Conservation (phyloP, 2,329 filamentous ascomycete species). For the Nigrospora osmanthi region DNA sequence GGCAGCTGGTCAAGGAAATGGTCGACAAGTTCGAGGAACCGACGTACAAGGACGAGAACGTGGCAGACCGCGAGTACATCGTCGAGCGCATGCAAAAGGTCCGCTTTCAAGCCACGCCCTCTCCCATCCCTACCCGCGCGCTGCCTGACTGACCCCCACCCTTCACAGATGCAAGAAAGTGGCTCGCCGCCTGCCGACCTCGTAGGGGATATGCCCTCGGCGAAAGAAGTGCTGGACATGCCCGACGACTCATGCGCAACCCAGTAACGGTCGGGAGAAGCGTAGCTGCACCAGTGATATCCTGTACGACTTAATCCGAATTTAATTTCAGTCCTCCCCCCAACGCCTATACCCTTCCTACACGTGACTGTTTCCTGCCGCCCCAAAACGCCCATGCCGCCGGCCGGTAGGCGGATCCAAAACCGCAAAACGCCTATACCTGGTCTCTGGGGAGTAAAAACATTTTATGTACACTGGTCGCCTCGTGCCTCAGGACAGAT, state of each 20-base stretch:
- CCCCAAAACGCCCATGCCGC: too few species aligned
- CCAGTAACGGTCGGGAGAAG: constrained; percentile 35
- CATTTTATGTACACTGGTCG: too few species aligned
- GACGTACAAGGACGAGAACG: constrained; percentile 74
- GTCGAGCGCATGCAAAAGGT: constrained; percentile 98
- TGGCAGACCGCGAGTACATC: constrained; percentile 80
- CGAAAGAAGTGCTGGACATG: constrained; percentile 61
- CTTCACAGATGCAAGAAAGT: constrained; percentile 82
- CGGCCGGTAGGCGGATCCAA: too few species aligned
- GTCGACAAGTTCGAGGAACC: constrained; percentile 79
- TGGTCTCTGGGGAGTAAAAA: too few species aligned
- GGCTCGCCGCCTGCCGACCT: constrained; percentile 87
- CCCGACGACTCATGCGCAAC: constrained; percentile 56
- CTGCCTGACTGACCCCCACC: constrained; percentile 7
- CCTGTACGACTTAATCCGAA: too few species aligned
- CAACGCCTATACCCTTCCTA: too few species aligned
- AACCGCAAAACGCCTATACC: too few species aligned
- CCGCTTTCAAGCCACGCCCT: constrained; percentile 15
- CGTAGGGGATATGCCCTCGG: constrained; percentile 80
- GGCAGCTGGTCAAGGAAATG: constrained; percentile 74
- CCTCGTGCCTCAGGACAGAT: constrained; percentile 28
- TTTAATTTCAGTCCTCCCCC: too few species aligned
- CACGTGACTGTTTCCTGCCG: too few species aligned
- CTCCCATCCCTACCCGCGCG: not conserved
- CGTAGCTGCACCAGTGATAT: not conserved